Percentiles rank a stretch among this genome's conserved stretches.
Conservation (phyloP, 352 stramenopile genomes). For the Heterotrichella gracilis region DNA sequence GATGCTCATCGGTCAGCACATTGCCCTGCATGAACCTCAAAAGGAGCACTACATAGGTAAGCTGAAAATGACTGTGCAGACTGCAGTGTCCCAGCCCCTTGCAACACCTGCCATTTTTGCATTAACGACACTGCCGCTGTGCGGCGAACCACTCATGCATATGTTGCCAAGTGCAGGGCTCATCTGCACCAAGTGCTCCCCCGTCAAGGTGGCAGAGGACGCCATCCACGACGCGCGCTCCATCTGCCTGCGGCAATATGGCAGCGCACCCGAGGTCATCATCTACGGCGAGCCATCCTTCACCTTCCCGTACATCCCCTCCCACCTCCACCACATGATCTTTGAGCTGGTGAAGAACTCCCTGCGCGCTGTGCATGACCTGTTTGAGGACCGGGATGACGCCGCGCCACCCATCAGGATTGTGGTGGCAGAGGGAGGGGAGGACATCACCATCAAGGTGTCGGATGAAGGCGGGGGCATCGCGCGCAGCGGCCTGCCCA, state of each 20-base stretch:
- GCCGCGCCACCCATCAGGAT: slow-evolving; percentile 69
- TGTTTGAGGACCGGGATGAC: slow-evolving; percentile 62
- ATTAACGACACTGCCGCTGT: background rate
- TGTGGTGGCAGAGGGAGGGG: slow-evolving; percentile 86
- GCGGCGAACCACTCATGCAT: background rate
- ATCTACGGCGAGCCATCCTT: slow-evolving; percentile 83
- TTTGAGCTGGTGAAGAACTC: slow-evolving; percentile 98
- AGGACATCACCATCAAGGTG: slow-evolving; percentile 97
- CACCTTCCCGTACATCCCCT: slow-evolving; percentile 77
- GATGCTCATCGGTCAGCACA: slow-evolving; percentile 96
- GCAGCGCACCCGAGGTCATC: slow-evolving; percentile 85
- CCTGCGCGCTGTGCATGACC: slow-evolving; percentile 87
- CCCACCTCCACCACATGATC: slow-evolving; percentile 81
- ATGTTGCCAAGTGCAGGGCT: slow-evolving; percentile 28
- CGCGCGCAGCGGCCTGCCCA: slow-evolving; percentile 67
- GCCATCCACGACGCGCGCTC: slow-evolving; percentile 85
- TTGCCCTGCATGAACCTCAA: slow-evolving; percentile 44
- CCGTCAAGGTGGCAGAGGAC: slow-evolving; percentile 65
- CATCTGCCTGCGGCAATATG: slow-evolving; percentile 95
- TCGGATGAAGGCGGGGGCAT: slow-evolving; percentile 97
- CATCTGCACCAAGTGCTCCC: slow-evolving; percentile 73
- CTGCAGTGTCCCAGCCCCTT: background rate
- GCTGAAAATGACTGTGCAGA: slow-evolving; percentile 16
- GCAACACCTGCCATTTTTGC: background rate
- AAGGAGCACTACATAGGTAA: slow-evolving; percentile 21